Percentiles rank a stretch among this genome's conserved stretches.
These are phyloP conservation scores for Candida pseudoviswanathii DNA, from an alignment of 1,139 yeast species.

Conservation along the genomic window DNA sequence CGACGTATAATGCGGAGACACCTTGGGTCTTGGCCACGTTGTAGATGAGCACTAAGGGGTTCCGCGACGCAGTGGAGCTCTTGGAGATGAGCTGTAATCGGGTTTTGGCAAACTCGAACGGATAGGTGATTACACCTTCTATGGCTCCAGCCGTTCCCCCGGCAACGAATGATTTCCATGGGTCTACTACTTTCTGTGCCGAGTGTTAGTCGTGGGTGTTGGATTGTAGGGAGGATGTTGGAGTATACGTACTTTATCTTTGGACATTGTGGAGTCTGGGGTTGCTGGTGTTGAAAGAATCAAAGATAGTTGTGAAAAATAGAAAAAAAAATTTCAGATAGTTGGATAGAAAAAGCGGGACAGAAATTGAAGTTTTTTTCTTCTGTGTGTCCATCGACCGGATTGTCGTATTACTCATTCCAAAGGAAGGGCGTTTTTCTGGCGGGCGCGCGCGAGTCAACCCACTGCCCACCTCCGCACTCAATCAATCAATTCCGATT, in stretches of 20 bases:
- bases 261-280: background rate
- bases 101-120: constrained; percentile 96
- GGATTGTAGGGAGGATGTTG: background rate
- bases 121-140: constrained; percentile 89
- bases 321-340: background rate
- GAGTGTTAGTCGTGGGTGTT: background rate
- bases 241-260: constrained; percentile 6
- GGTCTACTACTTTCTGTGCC: constrained; percentile 36
- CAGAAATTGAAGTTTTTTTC: background rate
- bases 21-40: constrained; percentile 80
- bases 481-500: background rate
- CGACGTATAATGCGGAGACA: constrained; percentile 78
- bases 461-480: background rate
- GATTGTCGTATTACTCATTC: background rate
- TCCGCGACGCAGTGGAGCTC: constrained; percentile 66
- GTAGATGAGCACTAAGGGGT: constrained; percentile 79
- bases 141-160: constrained; percentile 96
- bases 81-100: constrained; percentile 83
- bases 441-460: background rate
- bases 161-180: constrained; percentile 79
- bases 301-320: background rate
- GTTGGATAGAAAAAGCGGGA: background rate
- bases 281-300: background rate
- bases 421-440: too few species aligned
- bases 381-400: background rate